Evolutionary conservation across 805 yeast genomes (phyloP), one percentile per base, ranked within the genome.

Genomic region (Sugiyamaella floridensis): DNA sequence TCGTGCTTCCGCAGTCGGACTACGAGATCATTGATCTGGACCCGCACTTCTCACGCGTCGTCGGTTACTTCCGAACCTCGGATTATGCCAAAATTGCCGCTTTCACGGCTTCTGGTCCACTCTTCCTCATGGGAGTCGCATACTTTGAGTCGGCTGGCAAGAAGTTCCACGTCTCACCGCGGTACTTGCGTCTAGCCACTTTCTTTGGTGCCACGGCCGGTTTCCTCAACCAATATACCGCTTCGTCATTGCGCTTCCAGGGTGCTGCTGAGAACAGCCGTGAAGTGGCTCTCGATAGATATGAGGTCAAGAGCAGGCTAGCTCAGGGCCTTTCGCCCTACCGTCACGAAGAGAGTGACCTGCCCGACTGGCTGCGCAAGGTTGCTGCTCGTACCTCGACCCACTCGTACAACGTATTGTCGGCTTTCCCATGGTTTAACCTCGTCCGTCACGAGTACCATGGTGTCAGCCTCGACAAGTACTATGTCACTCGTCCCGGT

Each of bases 361-460:
- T 87, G 70, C 77, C 80, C 47, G 85, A 81, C 55, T 79, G 88
- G 74, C 69, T 84, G 62, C 87, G 86, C 68, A 85, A 81, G 60
- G 76, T 85, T 58, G 81, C 95, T 55, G 80, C 85, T 62, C 78
- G 89, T 72, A 85, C 85, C 75, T 83, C 93, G 20, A 85, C 83
- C 60, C 81, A 81, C 64, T 80, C 95, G 7, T 81, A 80, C 63
- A 67, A 80, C 53, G 71, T 75, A 51, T 65, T 83, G 60, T 78
- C 81, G 52, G 64, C 85, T 55, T 67, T 87, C 62, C 95, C 95
- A 20, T 83, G 89, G 88, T 86, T 88, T 75, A 88, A 88, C 71
- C 72, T 85, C 57, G 89, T 82, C 46, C 71, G 81, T 66, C 96
- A 87, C 69, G 89, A 86, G 60, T 83, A 81, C 72, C 96, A 87